phyloP scores from a whole-genome alignment of 2,329 filamentous ascomycete genomes.

The Penicillium sp. region DNA sequence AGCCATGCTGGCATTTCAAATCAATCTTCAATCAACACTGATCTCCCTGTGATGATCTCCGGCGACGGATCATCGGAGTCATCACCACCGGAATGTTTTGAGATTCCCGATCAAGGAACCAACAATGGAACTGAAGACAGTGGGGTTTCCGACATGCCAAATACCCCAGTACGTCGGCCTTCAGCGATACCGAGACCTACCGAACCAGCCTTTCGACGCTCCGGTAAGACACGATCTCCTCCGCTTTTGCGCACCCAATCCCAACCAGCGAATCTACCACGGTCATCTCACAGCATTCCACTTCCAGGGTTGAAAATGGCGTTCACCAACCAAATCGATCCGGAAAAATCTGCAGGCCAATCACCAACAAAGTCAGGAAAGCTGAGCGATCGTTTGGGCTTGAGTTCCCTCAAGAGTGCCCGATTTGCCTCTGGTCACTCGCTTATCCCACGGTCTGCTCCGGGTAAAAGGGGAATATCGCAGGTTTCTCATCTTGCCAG shows the following conservation, averaged over 20 bases:
- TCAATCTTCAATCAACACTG: constrained; percentile 6
- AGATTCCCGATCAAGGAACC: constrained; percentile 3
- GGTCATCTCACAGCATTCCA: constrained; percentile 17
- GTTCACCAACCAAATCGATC: constrained; percentile 21
- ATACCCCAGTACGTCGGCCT: constrained; percentile 27
- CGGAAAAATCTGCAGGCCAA: constrained; percentile 23
- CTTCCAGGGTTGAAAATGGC: constrained; percentile 24
- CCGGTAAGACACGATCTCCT: constrained; percentile 43
- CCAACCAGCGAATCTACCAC: constrained; percentile 45
- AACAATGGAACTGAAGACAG: constrained; percentile 14
- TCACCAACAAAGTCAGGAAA: constrained; percentile 56
- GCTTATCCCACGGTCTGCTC: constrained; percentile 82
- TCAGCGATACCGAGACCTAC: constrained; percentile 43
- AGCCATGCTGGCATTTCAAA: constrained; percentile 8
- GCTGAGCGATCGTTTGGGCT: constrained; percentile 68
- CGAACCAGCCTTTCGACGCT: constrained; percentile 38
- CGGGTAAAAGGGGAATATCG: constrained; percentile 65
- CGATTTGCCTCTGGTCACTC: constrained; percentile 57
- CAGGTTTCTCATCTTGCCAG: constrained; percentile 89
- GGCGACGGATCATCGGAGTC: constrained; percentile 8
- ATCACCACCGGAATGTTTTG: constrained; percentile 13
- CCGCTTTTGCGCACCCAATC: constrained; percentile 52
- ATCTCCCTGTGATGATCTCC: constrained; percentile 7
- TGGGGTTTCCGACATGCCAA: constrained; percentile 11
- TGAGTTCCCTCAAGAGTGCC: constrained; percentile 61